A percentile compares a stretch with the other conserved stretches of the same genome.
Conservation (phyloP, 1,284 basidiomycete species). For the Caloboletus firmus region DNA sequence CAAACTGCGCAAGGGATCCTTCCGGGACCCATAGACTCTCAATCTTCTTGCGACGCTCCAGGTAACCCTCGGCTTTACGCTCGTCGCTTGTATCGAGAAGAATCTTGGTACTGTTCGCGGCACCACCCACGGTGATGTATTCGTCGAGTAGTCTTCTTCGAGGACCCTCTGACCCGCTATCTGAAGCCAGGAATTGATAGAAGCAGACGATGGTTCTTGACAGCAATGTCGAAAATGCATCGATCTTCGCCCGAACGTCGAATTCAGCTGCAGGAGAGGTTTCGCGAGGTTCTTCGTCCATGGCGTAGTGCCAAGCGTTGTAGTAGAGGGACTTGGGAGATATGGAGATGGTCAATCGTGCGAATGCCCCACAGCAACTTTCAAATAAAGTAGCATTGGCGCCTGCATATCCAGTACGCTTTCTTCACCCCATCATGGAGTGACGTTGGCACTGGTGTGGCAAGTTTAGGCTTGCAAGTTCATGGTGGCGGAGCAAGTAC, state of each 20-base stretch:
- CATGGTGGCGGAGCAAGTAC: neutral
- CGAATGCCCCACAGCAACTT: slow-evolving; percentile 7
- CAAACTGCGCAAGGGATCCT: slow-evolving; percentile 22
- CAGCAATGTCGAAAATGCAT: slow-evolving; percentile 22
- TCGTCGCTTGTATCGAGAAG: slow-evolving; percentile 28
- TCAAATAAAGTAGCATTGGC: slow-evolving; percentile 8
- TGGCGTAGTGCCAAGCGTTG: slow-evolving; percentile 1
- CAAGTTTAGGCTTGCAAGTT: neutral
- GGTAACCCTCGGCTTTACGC: slow-evolving; percentile 25
- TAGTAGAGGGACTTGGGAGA: neutral
- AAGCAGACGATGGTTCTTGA: slow-evolving; percentile 32
- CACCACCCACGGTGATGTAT: slow-evolving; percentile 31
- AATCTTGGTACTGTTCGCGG: slow-evolving; percentile 28
- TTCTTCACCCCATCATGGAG: neutral
- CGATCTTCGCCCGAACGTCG: slow-evolving; percentile 26
- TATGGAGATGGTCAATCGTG: neutral
- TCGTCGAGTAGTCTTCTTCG: slow-evolving; percentile 29
- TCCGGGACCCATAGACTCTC: slow-evolving; percentile 18
- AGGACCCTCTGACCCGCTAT: slow-evolving; percentile 24
- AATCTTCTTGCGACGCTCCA: slow-evolving; percentile 25
- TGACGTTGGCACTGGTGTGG: neutral
- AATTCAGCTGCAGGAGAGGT: slow-evolving; percentile 10
- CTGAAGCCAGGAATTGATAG: slow-evolving; percentile 32
- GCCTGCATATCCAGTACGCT: neutral
- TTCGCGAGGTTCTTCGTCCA: slow-evolving; percentile 13